Evolutionary conservation across 176 grass and related monocot genomes (phyloP), one percentile per base, ranked within the genome.

Genomic region (Neostapfia colusana): DNA sequence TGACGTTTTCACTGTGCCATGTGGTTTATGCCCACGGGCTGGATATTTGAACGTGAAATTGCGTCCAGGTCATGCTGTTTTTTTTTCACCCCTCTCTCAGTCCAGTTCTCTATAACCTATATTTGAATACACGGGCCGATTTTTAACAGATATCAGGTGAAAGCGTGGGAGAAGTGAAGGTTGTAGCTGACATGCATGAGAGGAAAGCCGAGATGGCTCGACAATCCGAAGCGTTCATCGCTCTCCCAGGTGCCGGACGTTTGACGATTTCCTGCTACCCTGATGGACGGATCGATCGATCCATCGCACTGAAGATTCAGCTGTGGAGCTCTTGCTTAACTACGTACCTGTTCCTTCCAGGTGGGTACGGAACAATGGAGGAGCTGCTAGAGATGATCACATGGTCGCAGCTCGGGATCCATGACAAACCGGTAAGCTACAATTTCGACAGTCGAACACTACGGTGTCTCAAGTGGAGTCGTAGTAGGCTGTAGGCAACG

Each of bases 341-440:
- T 46, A 3, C 31, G 31, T n/a, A 17, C 25, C 20, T 4, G 56
- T 37, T 72, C 57, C 40, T 79, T 18, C 28, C 76, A 95, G 92
- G 92, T 3, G 92, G 92, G 27, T 97, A 92, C 72, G 93, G 93
- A 42, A 97, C 93, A 63, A 97, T 97, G 90, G 93, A 97, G 79
- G 89, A 97, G 79, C 31, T 97, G 66, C 8, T 97, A 21, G 89
- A 97, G 87, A 97, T 97, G 93, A 97, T 92, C 60, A 92, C 93
- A 67, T 97, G 93, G 93, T 88, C 85, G 41, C 93, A 97, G 21
- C 82, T 97, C 7, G 93, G 93, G 53, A 97, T 97, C 53, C 93
- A 97, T 73, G 84, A 90, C 63, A 97, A 97, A 77, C 79, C 93
- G 79, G 93, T 97, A 69, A 90, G 87, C n/a, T 31, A 31, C 31